These are phyloP conservation scores for Mycena galopus DNA, from an alignment of 768 basidiomycete species.

Conservation along the genomic window DNA sequence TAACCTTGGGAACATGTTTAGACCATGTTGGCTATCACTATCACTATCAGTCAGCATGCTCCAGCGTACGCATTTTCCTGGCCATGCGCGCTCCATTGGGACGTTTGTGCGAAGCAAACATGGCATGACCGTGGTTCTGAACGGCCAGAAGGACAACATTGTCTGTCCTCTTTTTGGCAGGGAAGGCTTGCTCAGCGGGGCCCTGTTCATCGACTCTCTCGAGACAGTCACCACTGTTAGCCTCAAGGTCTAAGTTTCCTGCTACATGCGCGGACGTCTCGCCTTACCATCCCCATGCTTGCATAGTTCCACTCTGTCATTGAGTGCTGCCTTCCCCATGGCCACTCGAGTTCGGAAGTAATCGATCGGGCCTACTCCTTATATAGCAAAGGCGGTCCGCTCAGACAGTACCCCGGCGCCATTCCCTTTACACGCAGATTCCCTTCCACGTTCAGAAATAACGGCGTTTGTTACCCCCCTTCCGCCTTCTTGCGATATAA, in stretches of 20 bases:
- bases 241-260: neutral
- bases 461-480: slow-evolving; percentile 8
- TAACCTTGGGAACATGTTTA: too few relatives aligned
- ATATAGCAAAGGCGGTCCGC: slow-evolving; percentile 6
- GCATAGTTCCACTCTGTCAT: slow-evolving; percentile 21
- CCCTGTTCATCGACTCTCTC: slow-evolving; percentile 3
- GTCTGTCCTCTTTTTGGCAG: slow-evolving; percentile 6
- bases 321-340: slow-evolving; percentile 19
- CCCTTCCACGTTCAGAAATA: slow-evolving; percentile 19
- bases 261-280: neutral
- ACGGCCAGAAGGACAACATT: slow-evolving; percentile 22
- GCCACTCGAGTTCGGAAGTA: slow-evolving; percentile 6
- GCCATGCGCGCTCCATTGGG: slow-evolving; percentile 8
- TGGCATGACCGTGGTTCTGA: slow-evolving; percentile 6
- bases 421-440: slow-evolving; percentile 21
- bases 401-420: slow-evolving; percentile 5
- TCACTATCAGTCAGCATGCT: too few relatives aligned
- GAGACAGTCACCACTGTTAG: slow-evolving; percentile 10
- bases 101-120: slow-evolving; percentile 20
- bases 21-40: too few relatives aligned
- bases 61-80: slow-evolving; percentile 8
- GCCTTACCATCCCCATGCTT: neutral
- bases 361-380: slow-evolving; percentile 4
- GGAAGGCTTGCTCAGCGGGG: slow-evolving; percentile 13
- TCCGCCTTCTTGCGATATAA: slow-evolving; percentile 31